A percentile compares a stretch with the other conserved stretches of the same genome.
Evolutionary conservation across 106 monocot species (phyloP).

Genomic region (Dioscorea alata): DNA sequence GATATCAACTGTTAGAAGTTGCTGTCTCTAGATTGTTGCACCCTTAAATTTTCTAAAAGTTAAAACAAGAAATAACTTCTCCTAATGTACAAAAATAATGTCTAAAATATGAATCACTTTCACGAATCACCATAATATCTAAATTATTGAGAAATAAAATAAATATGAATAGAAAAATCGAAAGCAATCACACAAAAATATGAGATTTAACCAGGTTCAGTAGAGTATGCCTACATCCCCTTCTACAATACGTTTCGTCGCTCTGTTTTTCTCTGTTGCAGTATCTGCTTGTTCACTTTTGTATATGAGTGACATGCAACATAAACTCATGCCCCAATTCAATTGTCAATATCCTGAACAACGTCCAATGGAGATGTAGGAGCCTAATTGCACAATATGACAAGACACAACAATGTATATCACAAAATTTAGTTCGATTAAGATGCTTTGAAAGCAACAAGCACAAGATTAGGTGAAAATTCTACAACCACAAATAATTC

Average conservation of each 20-base stretch:
- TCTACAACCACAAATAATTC: too few species aligned
- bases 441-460: too few species aligned
- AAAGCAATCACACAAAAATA: background rate
- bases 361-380: conserved; percentile 73
- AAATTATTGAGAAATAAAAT: too few species aligned
- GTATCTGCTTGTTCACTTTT: conserved; percentile 71
- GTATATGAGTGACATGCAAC: too few species aligned
- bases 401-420: too few species aligned
- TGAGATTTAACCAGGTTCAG: too few species aligned
- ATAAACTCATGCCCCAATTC: conserved; percentile 74
- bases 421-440: too few species aligned
- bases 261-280: too few species aligned
- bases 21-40: conserved; percentile 76
- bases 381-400: conserved; percentile 79
- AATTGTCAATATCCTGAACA: conserved; percentile 52
- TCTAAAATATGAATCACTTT: conserved; percentile 29
- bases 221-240: too few species aligned
- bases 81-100: background rate
- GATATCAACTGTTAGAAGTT: conserved; percentile 72
- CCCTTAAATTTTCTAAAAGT: conserved; percentile 26
- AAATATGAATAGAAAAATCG: conserved; percentile 6
- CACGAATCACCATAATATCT: too few species aligned
- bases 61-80: background rate
- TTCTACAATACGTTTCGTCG: too few species aligned
- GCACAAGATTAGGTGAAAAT: too few species aligned